Evolutionary conservation across 2,329 filamentous ascomycete genomes (phyloP), one percentile per base, ranked within the genome.

Genomic region (Epicoccum nigrum): DNA sequence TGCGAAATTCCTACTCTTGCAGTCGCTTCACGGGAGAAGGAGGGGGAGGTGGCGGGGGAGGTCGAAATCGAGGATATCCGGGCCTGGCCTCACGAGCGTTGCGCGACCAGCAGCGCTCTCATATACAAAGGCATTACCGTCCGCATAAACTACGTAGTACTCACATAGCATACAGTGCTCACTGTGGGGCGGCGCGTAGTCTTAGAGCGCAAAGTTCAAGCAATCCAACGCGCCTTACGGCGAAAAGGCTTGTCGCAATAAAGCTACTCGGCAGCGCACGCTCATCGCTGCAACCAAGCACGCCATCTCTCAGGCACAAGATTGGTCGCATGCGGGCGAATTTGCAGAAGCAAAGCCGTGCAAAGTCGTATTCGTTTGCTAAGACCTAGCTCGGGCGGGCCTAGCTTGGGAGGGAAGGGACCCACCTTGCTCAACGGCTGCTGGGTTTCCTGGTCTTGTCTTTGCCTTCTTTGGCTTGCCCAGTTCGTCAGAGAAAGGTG

Each of bases 231-330:
- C 54, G 55, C 52, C 52, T 55, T 57, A 65, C 61, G 60, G 60
- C 60, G 37, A 60, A 58, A n/a, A n/a, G n/a, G 39, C 50, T 60
- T 54, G 43, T 50, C 43, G 23, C 15, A 25, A 45, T 35, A 34
- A 43, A 41, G 35, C 43, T 19, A 25, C 37, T 20, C n/a, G n/a
- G 48, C 13, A 20, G 30, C 21, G 46, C 41, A 39, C 46, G 38
- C 23, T n/a, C 25, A 38, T 48, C 12, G 35, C 25, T 55, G 56
- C 34, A 56, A 62, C 53, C 20, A 41, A 64, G 61, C 61, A 64
- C 61, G 59, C 47, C 55, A 64, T 64, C 42, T 64, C 25, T 7
- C 32, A 39, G 46, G 25, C 15, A 31, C 27, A 17, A 50, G 59
- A 64, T 64, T 64, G 61, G 61, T 33, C 45, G 43, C 31, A 42